Base-by-base conservation (phyloP, 2,329 filamentous ascomycete species). In the Colletotrichum zoysiae region DNA sequence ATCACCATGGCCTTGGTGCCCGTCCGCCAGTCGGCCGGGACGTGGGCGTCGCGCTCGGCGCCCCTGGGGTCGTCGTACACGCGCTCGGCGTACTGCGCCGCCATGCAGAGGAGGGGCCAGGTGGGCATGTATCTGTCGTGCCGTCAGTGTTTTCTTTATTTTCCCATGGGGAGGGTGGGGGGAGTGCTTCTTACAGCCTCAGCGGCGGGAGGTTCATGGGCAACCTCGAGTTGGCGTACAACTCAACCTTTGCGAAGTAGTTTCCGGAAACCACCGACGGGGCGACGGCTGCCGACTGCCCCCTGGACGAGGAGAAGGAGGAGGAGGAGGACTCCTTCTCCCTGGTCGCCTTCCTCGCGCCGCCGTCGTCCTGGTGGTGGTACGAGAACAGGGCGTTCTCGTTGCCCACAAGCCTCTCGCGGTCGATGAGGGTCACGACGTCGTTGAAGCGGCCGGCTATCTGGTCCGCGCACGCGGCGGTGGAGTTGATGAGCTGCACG, bases 1-100 rank as follows among this genome's bases (percentile, higher is more conserved):
- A 97, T 91, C 20, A 93, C 90, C 91, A 95, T 95, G 33, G 94
- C 92, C 79, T 95, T 95, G 1, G 93, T 92, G n/a, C 93, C 93
- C 4, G 88, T 86, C 26, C 86, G 86, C 87, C 91, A 93, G 79
- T 95, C 90, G 4, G 92, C 89, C 46, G 90, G 86, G 46, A 96
- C 86, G 75, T 93, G 92, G 2, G 91, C 86, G 75, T 93, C 89
- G 16, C 86, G 86, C 79, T 95, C 92, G 30, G 86, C 83, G 1
- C 88, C 87, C 0, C 83, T 82, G 0, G 93, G 90, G 46, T 87
- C 86, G 53, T 88, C 86, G 79, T 97, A 97, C 2, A 93, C 94
- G 46, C 88, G 86, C 73, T 92, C 88, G 0, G 94, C 93, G 79
- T 94, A 95, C 73, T 91, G 89, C 0, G 94, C 93, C 3, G 94